Evolutionary conservation across 805 yeast genomes (phyloP).

Genomic region (Myxozyma vanderwaltii): DNA sequence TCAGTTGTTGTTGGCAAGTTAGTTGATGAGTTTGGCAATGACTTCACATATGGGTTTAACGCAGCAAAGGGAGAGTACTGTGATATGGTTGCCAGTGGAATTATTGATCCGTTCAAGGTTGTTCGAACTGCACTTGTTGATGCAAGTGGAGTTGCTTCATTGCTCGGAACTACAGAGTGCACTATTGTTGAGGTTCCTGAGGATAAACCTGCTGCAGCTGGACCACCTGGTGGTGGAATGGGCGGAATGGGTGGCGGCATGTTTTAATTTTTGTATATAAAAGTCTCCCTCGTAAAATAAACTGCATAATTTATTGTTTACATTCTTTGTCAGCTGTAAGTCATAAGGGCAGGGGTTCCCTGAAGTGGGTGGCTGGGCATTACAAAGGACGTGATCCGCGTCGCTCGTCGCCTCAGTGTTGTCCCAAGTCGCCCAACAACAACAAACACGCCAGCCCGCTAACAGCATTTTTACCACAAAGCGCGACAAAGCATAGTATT

Average conservation of each 20-base stretch:
- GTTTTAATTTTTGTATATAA: slow-evolving; percentile 12
- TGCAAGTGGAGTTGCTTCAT: slow-evolving; percentile 96
- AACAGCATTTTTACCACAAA: background rate
- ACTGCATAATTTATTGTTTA: background rate
- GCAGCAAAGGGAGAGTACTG: slow-evolving; percentile 90
- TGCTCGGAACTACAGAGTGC: slow-evolving; percentile 97
- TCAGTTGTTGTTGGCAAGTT: slow-evolving; percentile 94
- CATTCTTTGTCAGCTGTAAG: too few species aligned
- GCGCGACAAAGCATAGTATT: too few species aligned
- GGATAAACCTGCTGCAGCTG: slow-evolving; percentile 53
- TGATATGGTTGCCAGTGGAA: slow-evolving; percentile 95
- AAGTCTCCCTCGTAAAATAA: background rate
- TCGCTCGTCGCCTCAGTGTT: background rate
- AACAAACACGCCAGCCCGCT: background rate
- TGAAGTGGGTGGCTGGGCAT: slow-evolving; percentile 9
- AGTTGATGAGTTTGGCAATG: slow-evolving; percentile 54
- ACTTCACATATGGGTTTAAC: slow-evolving; percentile 89
- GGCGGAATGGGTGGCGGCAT: slow-evolving; percentile 45
- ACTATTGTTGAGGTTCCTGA: slow-evolving; percentile 94
- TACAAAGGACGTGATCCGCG: slow-evolving; percentile 1
- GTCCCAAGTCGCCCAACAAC: background rate
- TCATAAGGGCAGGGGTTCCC: slow-evolving; percentile 6
- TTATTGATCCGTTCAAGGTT: slow-evolving; percentile 97
- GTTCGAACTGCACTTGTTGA: slow-evolving; percentile 94
- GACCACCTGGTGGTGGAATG: slow-evolving; percentile 59